These are phyloP conservation scores for Triticum timopheevii DNA, from an alignment of 176 grass and related monocot genomes.

Conservation along the genomic window DNA sequence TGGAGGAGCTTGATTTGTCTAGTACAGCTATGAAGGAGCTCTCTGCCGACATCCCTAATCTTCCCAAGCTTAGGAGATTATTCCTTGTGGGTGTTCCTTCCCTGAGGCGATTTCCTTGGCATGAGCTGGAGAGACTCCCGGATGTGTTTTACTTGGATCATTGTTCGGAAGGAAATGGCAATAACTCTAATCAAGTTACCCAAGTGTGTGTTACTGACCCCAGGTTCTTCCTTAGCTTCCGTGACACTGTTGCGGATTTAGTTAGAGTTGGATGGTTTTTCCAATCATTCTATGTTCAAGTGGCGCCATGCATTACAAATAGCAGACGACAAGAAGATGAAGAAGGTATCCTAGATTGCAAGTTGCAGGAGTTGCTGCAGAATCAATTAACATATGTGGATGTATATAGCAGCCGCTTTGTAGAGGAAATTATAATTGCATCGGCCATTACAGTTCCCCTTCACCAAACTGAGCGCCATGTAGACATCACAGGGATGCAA, in stretches of 20 bases:
- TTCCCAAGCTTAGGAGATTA: background rate
- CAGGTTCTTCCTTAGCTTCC: background rate
- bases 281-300: background rate
- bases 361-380: background rate
- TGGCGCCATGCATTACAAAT: background rate
- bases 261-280: background rate
- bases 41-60: background rate
- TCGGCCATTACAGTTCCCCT: background rate
- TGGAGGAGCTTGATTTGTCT: conserved; percentile 24
- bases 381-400: background rate
- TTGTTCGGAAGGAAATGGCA: background rate
- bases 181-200: background rate
- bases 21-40: conserved; percentile 21
- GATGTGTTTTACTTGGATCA: background rate
- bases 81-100: background rate
- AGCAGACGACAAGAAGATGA: background rate
- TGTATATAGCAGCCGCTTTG: accelerated
- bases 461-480: background rate
- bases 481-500: background rate
- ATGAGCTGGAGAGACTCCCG: background rate
- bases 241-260: accelerated
- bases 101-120: background rate
- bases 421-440: background rate
- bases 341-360: background rate
- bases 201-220: background rate